phyloP scores from a whole-genome alignment of 2,329 filamentous ascomycete species.

The Sporothrix luriei region DNA sequence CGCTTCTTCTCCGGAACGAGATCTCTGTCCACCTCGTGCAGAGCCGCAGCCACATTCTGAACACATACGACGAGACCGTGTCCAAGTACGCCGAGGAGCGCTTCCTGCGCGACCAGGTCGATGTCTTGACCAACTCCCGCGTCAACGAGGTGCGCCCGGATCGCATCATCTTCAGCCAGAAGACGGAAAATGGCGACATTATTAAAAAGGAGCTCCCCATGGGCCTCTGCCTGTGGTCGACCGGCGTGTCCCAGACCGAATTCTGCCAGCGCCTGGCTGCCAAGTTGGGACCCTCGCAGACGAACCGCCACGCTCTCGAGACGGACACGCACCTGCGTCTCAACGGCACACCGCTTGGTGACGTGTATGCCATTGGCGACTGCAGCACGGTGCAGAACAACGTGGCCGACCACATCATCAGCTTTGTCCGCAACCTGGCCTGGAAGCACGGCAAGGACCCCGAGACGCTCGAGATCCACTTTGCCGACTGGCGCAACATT shows the following conservation, averaged over 20 bases:
- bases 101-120: conserved; percentile 87
- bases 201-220: conserved; percentile 92
- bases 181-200: conserved; percentile 65
- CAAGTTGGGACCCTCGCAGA: conserved; percentile 73
- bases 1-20: conserved; percentile 88
- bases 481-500: conserved; percentile 83
- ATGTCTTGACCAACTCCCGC: conserved; percentile 88
- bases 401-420: conserved; percentile 84
- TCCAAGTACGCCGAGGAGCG: conserved; percentile 89
- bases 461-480: conserved; percentile 81
- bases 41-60: conserved; percentile 89
- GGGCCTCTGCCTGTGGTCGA: conserved; percentile 97
- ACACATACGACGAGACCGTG: conserved; percentile 95
- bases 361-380: conserved; percentile 96
- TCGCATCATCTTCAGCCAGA: conserved; percentile 86
- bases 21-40: conserved; percentile 98
- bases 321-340: conserved; percentile 92
- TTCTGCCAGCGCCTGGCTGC: conserved; percentile 75
- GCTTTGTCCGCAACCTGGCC: conserved; percentile 83
- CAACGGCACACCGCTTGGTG: conserved; percentile 83
- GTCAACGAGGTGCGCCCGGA: conserved; percentile 86
- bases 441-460: conserved; percentile 92
- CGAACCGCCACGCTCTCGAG: conserved; percentile 87
- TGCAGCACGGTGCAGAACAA: conserved; percentile 98
- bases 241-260: conserved; percentile 83